Evolutionary conservation across 2,329 filamentous ascomycete species (phyloP).

Genomic region (Fusarium oligoseptatum): DNA sequence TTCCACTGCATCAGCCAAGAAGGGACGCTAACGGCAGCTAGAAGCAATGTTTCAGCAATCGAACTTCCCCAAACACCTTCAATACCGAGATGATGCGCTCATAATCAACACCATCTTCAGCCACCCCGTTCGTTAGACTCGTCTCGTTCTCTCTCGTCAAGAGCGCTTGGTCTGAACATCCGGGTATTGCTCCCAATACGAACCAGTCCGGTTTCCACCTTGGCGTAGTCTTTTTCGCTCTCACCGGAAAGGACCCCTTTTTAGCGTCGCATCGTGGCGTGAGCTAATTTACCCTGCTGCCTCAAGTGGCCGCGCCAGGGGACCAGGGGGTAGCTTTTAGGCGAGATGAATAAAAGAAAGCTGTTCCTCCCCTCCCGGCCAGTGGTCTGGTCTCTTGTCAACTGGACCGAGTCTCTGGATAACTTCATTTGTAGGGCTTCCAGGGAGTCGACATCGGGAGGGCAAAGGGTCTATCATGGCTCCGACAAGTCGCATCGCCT

Average conservation of each 20-base stretch:
- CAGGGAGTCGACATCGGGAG: constrained; percentile 31
- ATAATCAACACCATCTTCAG: background rate
- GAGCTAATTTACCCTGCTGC: constrained; percentile 34
- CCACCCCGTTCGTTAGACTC: constrained; percentile 9
- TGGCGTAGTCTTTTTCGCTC: constrained; percentile 12
- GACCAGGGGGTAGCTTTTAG: constrained; percentile 23
- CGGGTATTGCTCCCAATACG: constrained; percentile 30
- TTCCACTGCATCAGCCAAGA: constrained; percentile 13
- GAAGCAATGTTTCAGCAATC: background rate
- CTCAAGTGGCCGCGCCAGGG: constrained; percentile 23
- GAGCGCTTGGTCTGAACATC: background rate
- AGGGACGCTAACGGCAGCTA: background rate
- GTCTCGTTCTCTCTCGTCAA: background rate
- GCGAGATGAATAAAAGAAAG: constrained; percentile 46
- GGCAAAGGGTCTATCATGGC: constrained; percentile 41
- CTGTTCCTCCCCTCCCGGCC: background rate
- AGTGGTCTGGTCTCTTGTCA: background rate
- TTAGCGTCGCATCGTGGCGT: constrained; percentile 40
- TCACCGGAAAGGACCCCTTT: constrained; percentile 28
- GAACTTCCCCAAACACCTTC: background rate
- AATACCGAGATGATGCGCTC: background rate
- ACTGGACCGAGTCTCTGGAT: constrained; percentile 9
- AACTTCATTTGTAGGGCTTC: constrained; percentile 20
- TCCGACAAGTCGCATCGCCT: constrained; percentile 41
- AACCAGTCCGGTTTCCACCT: constrained; percentile 4